phyloP scores from a whole-genome alignment of 805 yeast genomes.

The Isabelozyma rhagii region DNA sequence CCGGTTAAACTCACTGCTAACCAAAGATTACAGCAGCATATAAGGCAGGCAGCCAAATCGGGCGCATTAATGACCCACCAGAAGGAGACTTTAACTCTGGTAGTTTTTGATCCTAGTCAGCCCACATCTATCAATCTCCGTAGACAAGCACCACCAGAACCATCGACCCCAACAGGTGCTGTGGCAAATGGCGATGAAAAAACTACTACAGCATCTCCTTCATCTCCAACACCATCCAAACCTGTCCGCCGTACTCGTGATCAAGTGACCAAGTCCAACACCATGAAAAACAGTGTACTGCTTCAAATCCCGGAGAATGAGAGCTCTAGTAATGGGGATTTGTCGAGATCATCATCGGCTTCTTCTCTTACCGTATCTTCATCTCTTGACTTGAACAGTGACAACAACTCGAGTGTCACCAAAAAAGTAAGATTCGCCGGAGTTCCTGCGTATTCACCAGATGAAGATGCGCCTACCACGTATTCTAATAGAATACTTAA shows the following conservation, averaged over 20 bases:
- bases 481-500: conserved; percentile 33
- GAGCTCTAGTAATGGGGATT: background rate
- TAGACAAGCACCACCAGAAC: conserved; percentile 6
- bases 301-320: conserved; percentile 8
- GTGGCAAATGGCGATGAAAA: background rate
- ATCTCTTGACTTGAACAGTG: background rate
- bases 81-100: conserved; percentile 31
- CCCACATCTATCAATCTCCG: conserved; percentile 21
- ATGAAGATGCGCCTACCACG: conserved; percentile 53
- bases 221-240: conserved; percentile 2
- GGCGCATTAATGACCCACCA: conserved; percentile 38
- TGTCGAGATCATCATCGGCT: conserved; percentile 5
- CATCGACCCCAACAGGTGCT: conserved; percentile 2
- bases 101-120: conserved; percentile 38
- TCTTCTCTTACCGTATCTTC: conserved; percentile 3
- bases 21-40: conserved; percentile 37
- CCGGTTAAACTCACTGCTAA: conserved; percentile 27
- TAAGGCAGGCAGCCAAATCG: conserved; percentile 34
- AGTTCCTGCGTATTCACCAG: conserved; percentile 48
- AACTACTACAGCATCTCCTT: conserved; percentile 1
- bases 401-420: background rate
- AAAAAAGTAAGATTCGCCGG: conserved; percentile 53
- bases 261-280: conserved; percentile 25
- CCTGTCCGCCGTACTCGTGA: conserved; percentile 13
- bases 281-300: conserved; percentile 26